Evolutionary conservation across 805 yeast species (phyloP).

Genomic region (Candida maris): DNA sequence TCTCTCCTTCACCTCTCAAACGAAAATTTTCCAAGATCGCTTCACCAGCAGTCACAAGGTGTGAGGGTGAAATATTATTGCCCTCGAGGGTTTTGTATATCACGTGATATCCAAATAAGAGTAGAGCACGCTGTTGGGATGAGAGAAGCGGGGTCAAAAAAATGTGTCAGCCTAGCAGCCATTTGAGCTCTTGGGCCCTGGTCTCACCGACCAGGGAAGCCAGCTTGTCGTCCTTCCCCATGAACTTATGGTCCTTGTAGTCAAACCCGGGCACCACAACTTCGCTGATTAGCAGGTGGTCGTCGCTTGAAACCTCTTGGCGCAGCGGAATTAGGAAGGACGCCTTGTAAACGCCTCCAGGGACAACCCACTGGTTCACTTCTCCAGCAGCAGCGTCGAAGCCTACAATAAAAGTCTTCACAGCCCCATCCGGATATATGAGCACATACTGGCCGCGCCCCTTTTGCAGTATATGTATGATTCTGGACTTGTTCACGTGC

Average conservation of each 20-base stretch:
- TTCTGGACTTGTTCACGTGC: conserved; percentile 49
- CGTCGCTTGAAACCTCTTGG: conserved; percentile 29
- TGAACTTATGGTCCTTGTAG: conserved; percentile 47
- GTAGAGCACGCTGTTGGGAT: no score
- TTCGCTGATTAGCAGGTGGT: conserved; percentile 48
- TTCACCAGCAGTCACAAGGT: conserved; percentile 1
- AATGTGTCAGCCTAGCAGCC: conserved; percentile 32
- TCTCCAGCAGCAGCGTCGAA: conserved; percentile 46
- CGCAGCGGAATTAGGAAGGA: conserved; percentile 43
- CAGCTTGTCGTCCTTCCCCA: conserved; percentile 34
- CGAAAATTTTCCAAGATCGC: conserved; percentile 10
- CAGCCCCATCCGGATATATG: conserved; percentile 46
- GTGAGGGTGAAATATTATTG: background rate
- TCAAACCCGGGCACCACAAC: conserved; percentile 64
- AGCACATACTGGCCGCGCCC: conserved; percentile 56
- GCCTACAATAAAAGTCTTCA: conserved; percentile 52
- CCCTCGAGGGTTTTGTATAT: conserved; percentile 4
- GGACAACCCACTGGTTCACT: conserved; percentile 60
- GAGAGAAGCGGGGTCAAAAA: no score
- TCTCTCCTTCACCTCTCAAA: background rate
- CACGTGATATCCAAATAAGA: conserved; percentile 3
- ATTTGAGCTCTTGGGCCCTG: conserved; percentile 33
- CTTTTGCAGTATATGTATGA: conserved; percentile 51
- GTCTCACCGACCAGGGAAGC: conserved; percentile 35
- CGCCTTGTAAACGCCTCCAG: conserved; percentile 57